Evolutionary conservation across 352 stramenopile genomes (phyloP).

Genomic region (Phytophthora cactorum): DNA sequence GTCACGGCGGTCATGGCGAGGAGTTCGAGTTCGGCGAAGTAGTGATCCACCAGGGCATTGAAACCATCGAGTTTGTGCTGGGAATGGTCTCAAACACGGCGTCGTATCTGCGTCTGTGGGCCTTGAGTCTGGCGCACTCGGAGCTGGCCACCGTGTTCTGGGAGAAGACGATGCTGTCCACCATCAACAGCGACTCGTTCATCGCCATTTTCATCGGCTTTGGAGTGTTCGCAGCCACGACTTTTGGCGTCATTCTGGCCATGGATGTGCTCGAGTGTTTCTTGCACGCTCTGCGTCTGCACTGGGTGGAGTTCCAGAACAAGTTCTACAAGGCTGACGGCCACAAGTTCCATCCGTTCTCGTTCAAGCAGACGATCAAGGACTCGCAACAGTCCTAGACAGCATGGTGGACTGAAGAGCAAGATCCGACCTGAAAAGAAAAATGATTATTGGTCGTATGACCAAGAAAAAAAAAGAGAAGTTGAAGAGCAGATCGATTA

Average conservation of each 20-base stretch:
- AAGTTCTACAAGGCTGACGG: constrained; percentile 99
- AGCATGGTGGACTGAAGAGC: constrained; percentile 18
- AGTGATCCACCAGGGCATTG: constrained; percentile 99
- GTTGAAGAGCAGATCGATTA: constrained; percentile 28
- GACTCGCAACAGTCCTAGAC: constrained; percentile 60
- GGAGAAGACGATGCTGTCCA: constrained; percentile 98
- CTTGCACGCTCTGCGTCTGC: constrained; percentile 98
- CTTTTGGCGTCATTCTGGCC: constrained; percentile 97
- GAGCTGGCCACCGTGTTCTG: constrained; percentile 95
- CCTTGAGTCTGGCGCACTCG: constrained; percentile 98
- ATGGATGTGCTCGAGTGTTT: constrained; percentile 99
- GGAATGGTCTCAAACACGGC: constrained; percentile 99
- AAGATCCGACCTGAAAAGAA: constrained; percentile 24
- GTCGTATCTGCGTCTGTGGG: constrained; percentile 99
- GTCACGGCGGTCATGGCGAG: constrained; percentile 60
- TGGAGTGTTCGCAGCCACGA: constrained; percentile 93
- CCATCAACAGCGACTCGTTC: constrained; percentile 97
- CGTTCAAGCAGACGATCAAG: constrained; percentile 90
- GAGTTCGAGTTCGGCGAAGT: constrained; percentile 97
- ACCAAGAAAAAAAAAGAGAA: constrained; percentile 33
- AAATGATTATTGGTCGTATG: no score
- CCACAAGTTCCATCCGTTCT: constrained; percentile 96
- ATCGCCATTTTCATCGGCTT: constrained; percentile 97
- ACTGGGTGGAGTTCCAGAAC: constrained; percentile 99
- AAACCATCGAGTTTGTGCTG: constrained; percentile 99